phyloP scores from a whole-genome alignment of 2,329 filamentous ascomycete species.

The Penicillium capsulatum region DNA sequence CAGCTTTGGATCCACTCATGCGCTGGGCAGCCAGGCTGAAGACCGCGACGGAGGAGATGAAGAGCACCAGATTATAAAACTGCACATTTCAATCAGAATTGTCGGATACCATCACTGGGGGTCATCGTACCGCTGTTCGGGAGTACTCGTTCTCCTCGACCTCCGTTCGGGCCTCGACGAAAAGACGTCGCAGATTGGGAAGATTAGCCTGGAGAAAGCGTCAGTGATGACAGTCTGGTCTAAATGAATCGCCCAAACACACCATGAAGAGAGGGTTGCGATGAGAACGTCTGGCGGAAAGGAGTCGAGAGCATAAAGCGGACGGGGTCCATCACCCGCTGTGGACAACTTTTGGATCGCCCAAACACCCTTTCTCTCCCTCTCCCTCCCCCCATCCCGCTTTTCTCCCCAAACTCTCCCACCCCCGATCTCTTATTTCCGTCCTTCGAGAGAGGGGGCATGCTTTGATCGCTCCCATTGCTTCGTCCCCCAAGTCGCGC shows the following conservation, averaged over 20 bases:
- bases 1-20: conserved; percentile 53
- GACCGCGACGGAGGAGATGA: conserved; percentile 91
- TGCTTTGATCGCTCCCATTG: conserved; percentile 12
- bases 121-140: conserved; percentile 72
- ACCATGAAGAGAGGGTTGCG: conserved; percentile 17
- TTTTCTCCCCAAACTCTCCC: conserved; percentile 4
- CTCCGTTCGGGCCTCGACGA: conserved; percentile 89
- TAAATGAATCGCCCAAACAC: neutral
- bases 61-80: conserved; percentile 97
- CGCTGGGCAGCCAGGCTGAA: conserved; percentile 91
- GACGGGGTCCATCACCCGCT: conserved; percentile 26
- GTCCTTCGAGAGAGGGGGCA: conserved; percentile 10
- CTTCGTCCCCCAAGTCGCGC: conserved; percentile 16
- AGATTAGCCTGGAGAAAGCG: conserved; percentile 49
- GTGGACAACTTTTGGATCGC: conserved; percentile 32
- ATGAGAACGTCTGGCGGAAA: neutral
- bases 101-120: neutral
- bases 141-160: conserved; percentile 94
- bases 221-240: conserved; percentile 9
- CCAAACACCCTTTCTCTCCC: conserved; percentile 22
- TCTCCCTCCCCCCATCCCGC: conserved; percentile 7
- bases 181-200: conserved; percentile 90
- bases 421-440: conserved; percentile 8
- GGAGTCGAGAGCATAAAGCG: conserved; percentile 9
- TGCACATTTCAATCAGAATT: conserved; percentile 16